Percentiles rank a stretch among this genome's conserved stretches.
Evolutionary conservation across 345 rosid genomes (phyloP).

Genomic region (Nephelium lappaceum): DNA sequence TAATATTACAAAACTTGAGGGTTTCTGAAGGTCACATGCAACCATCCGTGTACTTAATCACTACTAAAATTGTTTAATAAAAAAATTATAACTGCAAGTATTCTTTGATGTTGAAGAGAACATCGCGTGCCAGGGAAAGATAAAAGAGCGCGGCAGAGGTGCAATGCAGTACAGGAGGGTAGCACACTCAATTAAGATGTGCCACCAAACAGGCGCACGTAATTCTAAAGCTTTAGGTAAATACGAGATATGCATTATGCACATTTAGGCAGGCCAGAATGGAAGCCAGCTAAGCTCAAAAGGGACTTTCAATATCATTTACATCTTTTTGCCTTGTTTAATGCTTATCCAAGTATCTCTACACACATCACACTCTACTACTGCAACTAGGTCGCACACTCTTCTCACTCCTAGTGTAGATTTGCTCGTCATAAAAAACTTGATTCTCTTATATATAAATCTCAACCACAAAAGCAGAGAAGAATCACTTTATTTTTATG

Average conservation of each 20-base stretch:
- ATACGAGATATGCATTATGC: too few relatives aligned
- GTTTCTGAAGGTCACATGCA: not conserved
- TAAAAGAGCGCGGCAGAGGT: not conserved
- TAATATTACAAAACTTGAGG: not conserved
- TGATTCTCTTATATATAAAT: too few relatives aligned
- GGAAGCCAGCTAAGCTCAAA: slow-evolving; percentile 22
- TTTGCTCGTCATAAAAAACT: too few relatives aligned
- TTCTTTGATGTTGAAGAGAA: not conserved
- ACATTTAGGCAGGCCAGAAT: not conserved
- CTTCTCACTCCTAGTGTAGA: too few relatives aligned
- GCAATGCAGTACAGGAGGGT: not conserved
- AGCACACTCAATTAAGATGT: not conserved
- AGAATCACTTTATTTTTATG: too few relatives aligned
- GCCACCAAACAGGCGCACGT: not conserved
- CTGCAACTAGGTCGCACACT: too few relatives aligned
- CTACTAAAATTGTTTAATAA: not conserved
- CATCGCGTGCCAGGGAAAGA: not conserved
- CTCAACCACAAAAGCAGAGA: too few relatives aligned
- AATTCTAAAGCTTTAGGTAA: not conserved
- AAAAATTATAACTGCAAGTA: too few relatives aligned
- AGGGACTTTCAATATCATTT: not conserved
- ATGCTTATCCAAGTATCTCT: not conserved
- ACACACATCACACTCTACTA: too few relatives aligned
- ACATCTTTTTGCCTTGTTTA: not conserved
- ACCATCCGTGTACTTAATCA: not conserved